Base-by-base conservation (phyloP, 192 early-diverging fungal genomes). In the Rhizoclosmatium globosum region DNA sequence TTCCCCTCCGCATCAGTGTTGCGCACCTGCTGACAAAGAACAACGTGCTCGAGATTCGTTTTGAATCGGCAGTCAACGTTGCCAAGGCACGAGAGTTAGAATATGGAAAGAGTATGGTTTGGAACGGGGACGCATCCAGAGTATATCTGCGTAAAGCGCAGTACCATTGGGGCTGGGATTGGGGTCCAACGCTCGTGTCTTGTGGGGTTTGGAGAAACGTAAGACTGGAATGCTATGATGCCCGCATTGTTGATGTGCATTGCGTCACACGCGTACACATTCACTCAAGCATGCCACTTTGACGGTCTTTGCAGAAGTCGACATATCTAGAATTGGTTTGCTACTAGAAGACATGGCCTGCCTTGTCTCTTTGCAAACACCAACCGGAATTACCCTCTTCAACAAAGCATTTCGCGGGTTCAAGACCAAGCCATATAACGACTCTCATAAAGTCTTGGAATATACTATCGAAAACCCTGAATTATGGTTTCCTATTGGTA, bases 111-210 rank as follows among this genome's bases (percentile, higher is more conserved):
- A 53, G 74, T 47, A 41, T 23, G 3, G 62, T 74, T 11, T 84
- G 79, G 73, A 84, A 85, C 56, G 84, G 84, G 17, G 83, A 85
- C 21, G 11, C 74, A 19, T 76, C 81, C 15, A 64, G 84, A n/a
- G 65, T 81, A 17, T 85, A 82, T 56, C 31, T 85, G 13, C 31
- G 84, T 11, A 85, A 85, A 38, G 79, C 81, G 50, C 84, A 85
- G 56, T 85, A 84, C 62, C 82, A 83, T 62, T 85, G 71, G 75
- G 81, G 82, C 9, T 85, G 84, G 84, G 84, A 85, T 47, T 85
- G 84, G 82, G 84, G 84, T 4, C 83, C 83, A 17, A 76, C 74
- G n/a, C 59, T 84, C 43, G 64, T 82, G 9, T 81, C 82, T 19
- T 66, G 75, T 39, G 83, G 77, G 4, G 45, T 80, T 17, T 84